A percentile compares a stretch with the other conserved stretches of the same genome.
Evolutionary conservation across 2,329 filamentous ascomycete genomes (phyloP).

Genomic region (Cordyceps tenuipes): DNA sequence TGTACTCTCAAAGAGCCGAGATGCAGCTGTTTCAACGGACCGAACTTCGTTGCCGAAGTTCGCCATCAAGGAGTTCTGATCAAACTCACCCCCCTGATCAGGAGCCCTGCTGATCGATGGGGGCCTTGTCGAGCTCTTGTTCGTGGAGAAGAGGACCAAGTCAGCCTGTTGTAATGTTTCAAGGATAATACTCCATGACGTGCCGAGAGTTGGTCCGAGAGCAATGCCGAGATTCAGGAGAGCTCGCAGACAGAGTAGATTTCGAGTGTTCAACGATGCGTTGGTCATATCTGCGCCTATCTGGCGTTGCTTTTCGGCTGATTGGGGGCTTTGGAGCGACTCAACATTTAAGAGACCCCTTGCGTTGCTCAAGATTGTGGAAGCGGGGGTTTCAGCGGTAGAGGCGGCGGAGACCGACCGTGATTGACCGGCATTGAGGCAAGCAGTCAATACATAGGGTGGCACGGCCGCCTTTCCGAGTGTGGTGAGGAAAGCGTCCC

Average conservation of each 20-base stretch:
- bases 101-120: constrained; percentile 37
- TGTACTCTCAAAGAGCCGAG: constrained; percentile 83
- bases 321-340: constrained; percentile 50
- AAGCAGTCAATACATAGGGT: constrained; percentile 61
- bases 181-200: constrained; percentile 83
- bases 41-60: constrained; percentile 75
- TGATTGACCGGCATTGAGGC: constrained; percentile 40
- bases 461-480: constrained; percentile 90
- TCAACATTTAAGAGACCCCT: constrained; percentile 68
- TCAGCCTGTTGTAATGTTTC: constrained; percentile 92
- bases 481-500: constrained; percentile 91
- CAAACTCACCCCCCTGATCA: constrained; percentile 43
- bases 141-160: constrained; percentile 64
- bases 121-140: constrained; percentile 45
- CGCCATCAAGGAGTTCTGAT: constrained; percentile 42
- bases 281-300: constrained; percentile 45
- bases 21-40: constrained; percentile 81
- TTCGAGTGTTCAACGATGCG: constrained; percentile 70
- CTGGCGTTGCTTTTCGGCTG: constrained; percentile 51
- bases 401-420: constrained; percentile 37
- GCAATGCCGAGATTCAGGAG: constrained; percentile 94
- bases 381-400: constrained; percentile 39
- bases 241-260: constrained; percentile 81
- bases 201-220: constrained; percentile 74
- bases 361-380: constrained; percentile 58